Percentiles rank a stretch among this genome's conserved stretches.
Evolutionary conservation across 805 yeast species (phyloP).

Genomic region (Blastobotrys muscicola): DNA sequence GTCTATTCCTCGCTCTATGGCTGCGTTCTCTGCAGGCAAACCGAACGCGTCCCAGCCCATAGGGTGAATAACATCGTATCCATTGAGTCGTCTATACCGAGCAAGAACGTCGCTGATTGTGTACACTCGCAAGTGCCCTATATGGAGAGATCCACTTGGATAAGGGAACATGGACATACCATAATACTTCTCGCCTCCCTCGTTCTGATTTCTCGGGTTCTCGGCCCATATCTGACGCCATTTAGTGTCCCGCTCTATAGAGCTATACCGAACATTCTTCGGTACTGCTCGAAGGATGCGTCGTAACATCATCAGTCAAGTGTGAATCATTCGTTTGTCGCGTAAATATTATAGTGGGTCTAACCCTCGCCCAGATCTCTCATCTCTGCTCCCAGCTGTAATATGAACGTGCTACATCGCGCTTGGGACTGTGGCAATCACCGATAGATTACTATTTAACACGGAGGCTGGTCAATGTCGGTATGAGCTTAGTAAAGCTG

Average conservation of each 20-base stretch:
- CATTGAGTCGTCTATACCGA: slow-evolving; percentile 66
- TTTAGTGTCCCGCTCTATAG: slow-evolving; percentile 20
- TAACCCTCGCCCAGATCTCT: no score
- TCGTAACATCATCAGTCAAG: no score
- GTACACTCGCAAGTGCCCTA: slow-evolving; percentile 91
- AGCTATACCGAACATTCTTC: neutral
- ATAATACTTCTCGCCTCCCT: slow-evolving; percentile 34
- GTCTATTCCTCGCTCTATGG: slow-evolving; percentile 69
- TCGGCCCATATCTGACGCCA: slow-evolving; percentile 24
- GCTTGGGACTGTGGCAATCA: no score
- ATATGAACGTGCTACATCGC: no score
- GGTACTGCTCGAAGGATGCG: neutral
- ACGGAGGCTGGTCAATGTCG: no score
- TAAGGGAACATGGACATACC: slow-evolving; percentile 89
- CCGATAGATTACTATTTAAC: no score
- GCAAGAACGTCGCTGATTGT: slow-evolving; percentile 81
- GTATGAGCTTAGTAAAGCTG: neutral
- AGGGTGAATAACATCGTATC: slow-evolving; percentile 77
- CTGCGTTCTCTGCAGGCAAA: slow-evolving; percentile 96
- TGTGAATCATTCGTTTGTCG: no score
- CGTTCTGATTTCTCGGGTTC: slow-evolving; percentile 9
- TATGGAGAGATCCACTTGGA: slow-evolving; percentile 86
- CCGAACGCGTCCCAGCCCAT: slow-evolving; percentile 99
- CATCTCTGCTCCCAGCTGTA: no score
- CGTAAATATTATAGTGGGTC: no score